Evolutionary conservation across 1,284 basidiomycete species (phyloP).

Genomic region (Kwoniella shivajii): DNA sequence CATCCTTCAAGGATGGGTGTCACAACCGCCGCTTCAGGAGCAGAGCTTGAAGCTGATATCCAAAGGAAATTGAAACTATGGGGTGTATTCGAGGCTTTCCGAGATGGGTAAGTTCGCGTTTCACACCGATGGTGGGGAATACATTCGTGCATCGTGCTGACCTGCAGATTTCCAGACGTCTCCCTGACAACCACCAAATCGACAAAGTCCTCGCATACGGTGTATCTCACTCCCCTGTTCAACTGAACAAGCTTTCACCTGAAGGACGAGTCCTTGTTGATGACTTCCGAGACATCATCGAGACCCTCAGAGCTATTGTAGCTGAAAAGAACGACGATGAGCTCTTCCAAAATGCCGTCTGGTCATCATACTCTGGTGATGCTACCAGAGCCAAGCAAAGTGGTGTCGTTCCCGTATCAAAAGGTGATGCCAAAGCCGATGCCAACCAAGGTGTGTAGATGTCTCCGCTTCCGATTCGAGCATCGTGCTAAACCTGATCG

Average conservation of each 20-base stretch:
- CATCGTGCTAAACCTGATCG: not conserved
- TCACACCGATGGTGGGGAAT: not conserved
- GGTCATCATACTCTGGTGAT: slow-evolving; percentile 66
- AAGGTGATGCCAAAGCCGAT: slow-evolving; percentile 64
- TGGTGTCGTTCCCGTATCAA: slow-evolving; percentile 59
- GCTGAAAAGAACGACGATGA: slow-evolving; percentile 84
- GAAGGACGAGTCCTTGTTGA: slow-evolving; percentile 75
- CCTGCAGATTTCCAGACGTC: slow-evolving; percentile 54
- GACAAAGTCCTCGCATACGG: slow-evolving; percentile 72
- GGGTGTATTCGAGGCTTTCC: slow-evolving; percentile 75
- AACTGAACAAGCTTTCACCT: slow-evolving; percentile 66
- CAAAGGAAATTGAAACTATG: slow-evolving; percentile 62
- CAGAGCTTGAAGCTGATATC: slow-evolving; percentile 53
- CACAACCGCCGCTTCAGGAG: slow-evolving; percentile 43
- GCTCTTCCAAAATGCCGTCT: slow-evolving; percentile 82
- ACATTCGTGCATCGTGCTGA: too few species aligned
- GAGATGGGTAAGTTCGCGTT: slow-evolving; percentile 59
- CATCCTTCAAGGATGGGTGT: slow-evolving; percentile 50
- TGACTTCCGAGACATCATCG: slow-evolving; percentile 58
- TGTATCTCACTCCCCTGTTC: slow-evolving; percentile 67
- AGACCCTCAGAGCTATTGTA: slow-evolving; percentile 64
- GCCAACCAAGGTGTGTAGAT: slow-evolving; percentile 60
- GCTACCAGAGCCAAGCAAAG: slow-evolving; percentile 56
- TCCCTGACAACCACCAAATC: slow-evolving; percentile 80
- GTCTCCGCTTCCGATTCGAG: not conserved